Evolutionary conservation across 108 stramenopile species (phyloP).

Genomic region (Nitzschia inconspicua): DNA sequence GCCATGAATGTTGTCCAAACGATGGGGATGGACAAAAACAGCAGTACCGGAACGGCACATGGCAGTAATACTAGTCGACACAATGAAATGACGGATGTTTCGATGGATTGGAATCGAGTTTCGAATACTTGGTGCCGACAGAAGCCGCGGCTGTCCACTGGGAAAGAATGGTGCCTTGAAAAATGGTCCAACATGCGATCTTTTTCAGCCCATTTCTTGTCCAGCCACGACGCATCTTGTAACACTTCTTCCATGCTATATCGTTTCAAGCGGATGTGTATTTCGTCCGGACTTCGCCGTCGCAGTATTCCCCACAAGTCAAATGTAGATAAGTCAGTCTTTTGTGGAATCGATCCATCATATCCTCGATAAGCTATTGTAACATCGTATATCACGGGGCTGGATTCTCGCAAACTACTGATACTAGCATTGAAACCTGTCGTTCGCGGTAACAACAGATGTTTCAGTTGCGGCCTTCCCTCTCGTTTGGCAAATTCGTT

Average conservation of each 20-base stretch:
- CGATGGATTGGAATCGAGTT: slow-evolving; percentile 38
- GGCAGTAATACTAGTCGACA: slow-evolving; percentile 40
- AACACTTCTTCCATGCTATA: slow-evolving; percentile 74
- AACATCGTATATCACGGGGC: slow-evolving; percentile 74
- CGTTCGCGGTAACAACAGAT: slow-evolving; percentile 66
- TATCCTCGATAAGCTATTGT: slow-evolving; percentile 61
- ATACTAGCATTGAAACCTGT: slow-evolving; percentile 75
- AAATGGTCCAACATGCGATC: slow-evolving; percentile 66
- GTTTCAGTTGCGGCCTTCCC: slow-evolving; percentile 69
- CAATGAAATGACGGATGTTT: slow-evolving; percentile 39
- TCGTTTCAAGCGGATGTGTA: slow-evolving; percentile 65
- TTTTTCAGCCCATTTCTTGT: slow-evolving; percentile 79
- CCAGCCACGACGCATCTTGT: slow-evolving; percentile 66
- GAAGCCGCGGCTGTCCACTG: slow-evolving; percentile 49
- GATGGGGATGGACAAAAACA: slow-evolving; percentile 50
- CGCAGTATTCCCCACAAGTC: slow-evolving; percentile 41
- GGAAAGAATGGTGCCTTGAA: slow-evolving; percentile 46
- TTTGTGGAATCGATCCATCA: slow-evolving; percentile 34
- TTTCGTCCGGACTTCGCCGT: slow-evolving; percentile 37
- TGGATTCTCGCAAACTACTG: slow-evolving; percentile 56
- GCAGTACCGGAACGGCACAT: slow-evolving; percentile 42
- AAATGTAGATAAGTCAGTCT: slow-evolving; percentile 18
- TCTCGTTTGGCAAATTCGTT: slow-evolving; percentile 75
- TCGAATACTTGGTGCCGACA: slow-evolving; percentile 44
- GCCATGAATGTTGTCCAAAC: slow-evolving; percentile 42